Base-by-base conservation (phyloP, 2,329 filamentous ascomycete genomes). In the Exophiala alcalophila region DNA sequence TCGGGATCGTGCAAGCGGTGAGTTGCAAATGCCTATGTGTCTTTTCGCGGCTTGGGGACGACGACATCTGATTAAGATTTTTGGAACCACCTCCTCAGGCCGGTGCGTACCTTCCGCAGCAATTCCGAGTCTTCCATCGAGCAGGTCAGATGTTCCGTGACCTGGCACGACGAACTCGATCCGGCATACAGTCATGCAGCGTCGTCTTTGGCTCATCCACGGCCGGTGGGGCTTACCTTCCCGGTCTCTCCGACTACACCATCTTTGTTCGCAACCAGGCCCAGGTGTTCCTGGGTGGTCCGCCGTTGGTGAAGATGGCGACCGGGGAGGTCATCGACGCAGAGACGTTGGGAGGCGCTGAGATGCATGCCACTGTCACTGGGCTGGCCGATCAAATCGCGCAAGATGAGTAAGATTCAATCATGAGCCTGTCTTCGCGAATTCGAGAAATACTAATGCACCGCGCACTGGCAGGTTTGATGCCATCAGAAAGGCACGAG, bases 271-370 rank as follows among this genome's bases (percentile, higher is more conserved):
- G 67, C 24, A 58, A 63, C 9, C 66, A 71, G 43, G 68, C 65
- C 0, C 68, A 71, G 40, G 66, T 64, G 0, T 71, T 70, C 36
- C 57, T 71, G 1, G 68, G 62, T 5, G 67, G 68, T 0, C 68
- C 68, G 0, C 68, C 68, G 0, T 56, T 71, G 4, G 68, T 71
- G 1, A 68, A 70, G 44, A 70, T 70, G 68, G 68, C 69, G 0
- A 72, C 67, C 0, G 68, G 68, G 2, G 68, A 72, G 36, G 49
- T 65, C 0, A 61, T 67, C 14, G 64, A 56, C 1, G 65, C 68
- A 0, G 69, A 71, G 42, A 59, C 58, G 31, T 55, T 71, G 1
- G 68, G 69, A 3, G 68, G 69, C 12, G 68, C 67, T 3, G 57
- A 60, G 12, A 61, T 68, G 9, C 68, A 70, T 49, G 63, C 59